Conservation (phyloP, 768 basidiomycete genomes). For the Mycena rebaudengoi region DNA sequence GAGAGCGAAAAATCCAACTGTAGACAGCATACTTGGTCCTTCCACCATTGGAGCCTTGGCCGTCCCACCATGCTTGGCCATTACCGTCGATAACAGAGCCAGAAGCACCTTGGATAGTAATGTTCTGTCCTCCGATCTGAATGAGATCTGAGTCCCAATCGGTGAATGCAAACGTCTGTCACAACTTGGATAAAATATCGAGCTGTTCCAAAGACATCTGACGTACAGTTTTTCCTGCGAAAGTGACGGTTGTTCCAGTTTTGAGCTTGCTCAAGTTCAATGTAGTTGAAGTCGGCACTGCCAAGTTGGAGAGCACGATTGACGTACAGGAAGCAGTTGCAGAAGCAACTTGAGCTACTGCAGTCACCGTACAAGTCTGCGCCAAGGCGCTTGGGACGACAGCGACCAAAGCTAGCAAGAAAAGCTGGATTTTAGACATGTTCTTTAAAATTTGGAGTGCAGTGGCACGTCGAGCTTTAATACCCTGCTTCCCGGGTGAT, state of each 20-base stretch:
- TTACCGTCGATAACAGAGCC: slow-evolving; percentile 18
- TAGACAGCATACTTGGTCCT: slow-evolving; percentile 9
- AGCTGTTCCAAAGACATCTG: neutral
- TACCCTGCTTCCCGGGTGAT: neutral
- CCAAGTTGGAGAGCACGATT: slow-evolving; percentile 22
- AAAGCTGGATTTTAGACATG: slow-evolving; percentile 1
- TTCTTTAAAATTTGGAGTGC: neutral
- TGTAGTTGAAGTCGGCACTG: slow-evolving; percentile 15
- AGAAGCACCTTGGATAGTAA: slow-evolving; percentile 15
- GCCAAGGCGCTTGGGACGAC: slow-evolving; percentile 7
- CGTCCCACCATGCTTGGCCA: slow-evolving; percentile 22
- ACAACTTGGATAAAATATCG: neutral
- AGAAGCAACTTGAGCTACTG: slow-evolving; percentile 11
- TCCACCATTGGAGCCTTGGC: slow-evolving; percentile 20
- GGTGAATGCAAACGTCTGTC: slow-evolving; percentile 23
- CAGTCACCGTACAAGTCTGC: slow-evolving; percentile 19
- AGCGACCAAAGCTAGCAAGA: slow-evolving; percentile 9
- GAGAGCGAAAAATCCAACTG: neutral
- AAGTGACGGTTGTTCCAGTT: slow-evolving; percentile 20
- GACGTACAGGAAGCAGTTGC: slow-evolving; percentile 18
- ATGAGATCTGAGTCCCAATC: slow-evolving; percentile 22
- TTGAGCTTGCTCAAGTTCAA: slow-evolving; percentile 20
- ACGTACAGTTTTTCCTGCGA: slow-evolving; percentile 19
- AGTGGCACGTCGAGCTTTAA: neutral
- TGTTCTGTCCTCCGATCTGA: slow-evolving; percentile 14